Evolutionary conservation across 2,329 filamentous ascomycete genomes (phyloP).

Genomic region (Aspergillus unguis): DNA sequence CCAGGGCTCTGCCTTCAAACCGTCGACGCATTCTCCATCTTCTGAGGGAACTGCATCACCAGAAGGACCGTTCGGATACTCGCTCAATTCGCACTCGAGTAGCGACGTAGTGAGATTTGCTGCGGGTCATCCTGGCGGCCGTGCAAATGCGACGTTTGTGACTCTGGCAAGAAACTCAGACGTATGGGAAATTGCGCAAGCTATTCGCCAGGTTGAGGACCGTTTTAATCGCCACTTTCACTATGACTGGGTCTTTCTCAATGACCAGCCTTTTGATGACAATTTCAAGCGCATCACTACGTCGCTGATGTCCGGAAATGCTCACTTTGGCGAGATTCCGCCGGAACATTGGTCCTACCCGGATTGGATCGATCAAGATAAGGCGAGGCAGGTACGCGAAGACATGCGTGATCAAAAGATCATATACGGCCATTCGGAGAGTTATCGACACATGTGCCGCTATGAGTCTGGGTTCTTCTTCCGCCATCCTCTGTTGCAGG

Average conservation of each 20-base stretch:
- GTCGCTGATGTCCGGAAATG: slow-evolving; percentile 86
- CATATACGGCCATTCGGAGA: slow-evolving; percentile 95
- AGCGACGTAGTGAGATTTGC: slow-evolving; percentile 24
- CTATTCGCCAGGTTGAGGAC: slow-evolving; percentile 94
- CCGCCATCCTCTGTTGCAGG: slow-evolving; percentile 84
- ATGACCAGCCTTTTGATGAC: slow-evolving; percentile 90
- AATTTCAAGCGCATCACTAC: slow-evolving; percentile 90
- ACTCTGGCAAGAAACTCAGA: slow-evolving; percentile 91
- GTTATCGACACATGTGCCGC: slow-evolving; percentile 98
- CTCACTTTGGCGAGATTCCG: slow-evolving; percentile 84
- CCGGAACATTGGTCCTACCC: slow-evolving; percentile 97
- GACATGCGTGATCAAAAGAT: slow-evolving; percentile 94
- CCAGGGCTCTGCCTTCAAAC: slow-evolving; percentile 20
- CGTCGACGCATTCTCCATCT: slow-evolving; percentile 11
- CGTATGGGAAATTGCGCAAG: slow-evolving; percentile 93
- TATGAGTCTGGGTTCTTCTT: slow-evolving; percentile 99
- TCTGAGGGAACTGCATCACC: slow-evolving; percentile 24
- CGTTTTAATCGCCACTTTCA: slow-evolving; percentile 95
- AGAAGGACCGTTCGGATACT: background rate
- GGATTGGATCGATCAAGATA: slow-evolving; percentile 91
- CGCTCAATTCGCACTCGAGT: slow-evolving; percentile 11
- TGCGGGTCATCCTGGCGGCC: slow-evolving; percentile 59
- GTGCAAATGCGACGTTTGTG: slow-evolving; percentile 96
- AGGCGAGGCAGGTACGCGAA: slow-evolving; percentile 82
- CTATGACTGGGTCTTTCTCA: slow-evolving; percentile 99